A percentile compares a stretch with the other conserved stretches of the same genome.
These are phyloP conservation scores for Penicillium dipodomyicola DNA, from an alignment of 495 filamentous ascomycete species.

Conservation along the genomic window DNA sequence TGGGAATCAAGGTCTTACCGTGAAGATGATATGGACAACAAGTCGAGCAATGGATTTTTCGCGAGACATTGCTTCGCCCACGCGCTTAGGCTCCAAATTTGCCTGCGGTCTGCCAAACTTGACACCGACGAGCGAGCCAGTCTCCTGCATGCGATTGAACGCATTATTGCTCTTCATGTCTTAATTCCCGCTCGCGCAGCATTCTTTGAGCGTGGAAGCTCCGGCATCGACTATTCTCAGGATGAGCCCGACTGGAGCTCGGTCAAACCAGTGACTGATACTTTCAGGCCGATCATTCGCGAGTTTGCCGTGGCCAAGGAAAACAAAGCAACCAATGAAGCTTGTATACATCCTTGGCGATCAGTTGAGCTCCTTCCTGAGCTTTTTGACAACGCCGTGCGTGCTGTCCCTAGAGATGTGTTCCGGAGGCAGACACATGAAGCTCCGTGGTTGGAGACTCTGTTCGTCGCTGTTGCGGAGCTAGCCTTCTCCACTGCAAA, in stretches of 20 bases:
- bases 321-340: constrained; percentile 6
- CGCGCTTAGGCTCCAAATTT: constrained; percentile 39
- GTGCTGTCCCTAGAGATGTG: constrained; percentile 51
- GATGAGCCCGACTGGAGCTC: constrained; percentile 46
- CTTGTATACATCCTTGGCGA: constrained; percentile 30
- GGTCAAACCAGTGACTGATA: constrained; percentile 45
- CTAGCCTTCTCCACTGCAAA: constrained; percentile 44
- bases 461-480: constrained; percentile 57
- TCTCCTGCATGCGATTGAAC: constrained; percentile 52
- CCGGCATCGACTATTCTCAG: constrained; percentile 46
- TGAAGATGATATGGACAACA: constrained; percentile 38
- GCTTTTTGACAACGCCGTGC: constrained; percentile 49
- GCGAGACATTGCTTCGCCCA: constrained; percentile 40
- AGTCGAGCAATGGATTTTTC: constrained; percentile 45
- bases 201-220: constrained; percentile 48
- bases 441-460: constrained; percentile 62
- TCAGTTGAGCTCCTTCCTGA: constrained; percentile 30
- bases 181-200: constrained; percentile 62
- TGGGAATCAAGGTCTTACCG: constrained; percentile 47
- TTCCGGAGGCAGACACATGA: constrained; percentile 57
- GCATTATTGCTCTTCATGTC: constrained; percentile 65
- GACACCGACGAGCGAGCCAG: constrained; percentile 41
- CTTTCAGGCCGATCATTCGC: constrained; percentile 40
- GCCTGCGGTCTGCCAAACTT: constrained; percentile 32
- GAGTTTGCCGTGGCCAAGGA: constrained; percentile 19